A percentile compares a stretch with the other conserved stretches of the same genome.
phyloP scores from a whole-genome alignment of 768 basidiomycete species.

The Cystobasidium ongulense region DNA sequence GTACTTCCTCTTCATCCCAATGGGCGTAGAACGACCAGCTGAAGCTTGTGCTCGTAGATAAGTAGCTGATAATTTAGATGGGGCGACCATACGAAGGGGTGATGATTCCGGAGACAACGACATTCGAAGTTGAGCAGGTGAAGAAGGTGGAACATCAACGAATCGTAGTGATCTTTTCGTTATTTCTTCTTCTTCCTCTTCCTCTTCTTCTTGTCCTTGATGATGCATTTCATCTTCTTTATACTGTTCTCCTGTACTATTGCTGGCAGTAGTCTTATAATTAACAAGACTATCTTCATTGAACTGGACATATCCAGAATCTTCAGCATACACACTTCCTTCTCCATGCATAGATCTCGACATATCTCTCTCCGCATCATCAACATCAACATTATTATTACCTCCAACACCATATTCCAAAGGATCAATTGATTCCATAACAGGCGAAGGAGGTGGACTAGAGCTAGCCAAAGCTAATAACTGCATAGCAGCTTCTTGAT shows the following conservation, averaged over 20 bases:
- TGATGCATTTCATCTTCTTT: background rate
- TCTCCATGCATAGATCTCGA: background rate
- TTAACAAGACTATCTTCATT: too few species aligned
- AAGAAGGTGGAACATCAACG: background rate
- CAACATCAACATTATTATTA: background rate
- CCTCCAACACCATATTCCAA: too few species aligned
- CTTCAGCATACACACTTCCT: background rate
- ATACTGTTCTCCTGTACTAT: background rate
- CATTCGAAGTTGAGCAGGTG: background rate
- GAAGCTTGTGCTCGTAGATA: background rate
- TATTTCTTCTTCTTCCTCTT: background rate
- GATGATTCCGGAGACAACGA: background rate
- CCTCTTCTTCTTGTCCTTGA: background rate
- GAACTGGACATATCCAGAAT: background rate
- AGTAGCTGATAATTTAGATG: background rate
- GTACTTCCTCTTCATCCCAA: background rate
- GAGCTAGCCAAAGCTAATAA: background rate
- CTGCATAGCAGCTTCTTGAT: background rate
- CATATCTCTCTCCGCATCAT: background rate
- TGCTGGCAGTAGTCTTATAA: too few species aligned
- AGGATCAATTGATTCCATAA: background rate
- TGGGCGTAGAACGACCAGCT: background rate
- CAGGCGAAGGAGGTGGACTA: background rate
- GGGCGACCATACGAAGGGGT: background rate
- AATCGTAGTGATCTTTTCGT: background rate